Percentiles rank a stretch among this genome's conserved stretches.
Evolutionary conservation across 345 rosid species (phyloP).

Genomic region (Mallotus nudiflorus): DNA sequence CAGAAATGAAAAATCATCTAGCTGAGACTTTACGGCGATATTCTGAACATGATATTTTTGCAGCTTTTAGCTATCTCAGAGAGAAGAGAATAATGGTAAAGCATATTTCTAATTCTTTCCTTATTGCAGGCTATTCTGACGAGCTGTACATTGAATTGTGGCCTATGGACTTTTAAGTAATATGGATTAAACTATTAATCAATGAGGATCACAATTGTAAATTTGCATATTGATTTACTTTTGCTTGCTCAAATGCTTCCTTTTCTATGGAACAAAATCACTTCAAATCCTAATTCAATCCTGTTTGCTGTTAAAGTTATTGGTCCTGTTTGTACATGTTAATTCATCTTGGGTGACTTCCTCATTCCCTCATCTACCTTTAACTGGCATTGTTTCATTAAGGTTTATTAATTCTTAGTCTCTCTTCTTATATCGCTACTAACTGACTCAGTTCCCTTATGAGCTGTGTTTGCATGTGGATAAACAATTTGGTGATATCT

Average conservation of each 20-base stretch:
- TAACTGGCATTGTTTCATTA: background rate
- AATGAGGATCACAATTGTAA: background rate
- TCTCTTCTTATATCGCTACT: background rate
- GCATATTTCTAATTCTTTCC: constrained; percentile 9
- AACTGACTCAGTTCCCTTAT: background rate
- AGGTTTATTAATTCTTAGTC: background rate
- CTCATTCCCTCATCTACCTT: background rate
- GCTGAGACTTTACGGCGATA: constrained; percentile 79
- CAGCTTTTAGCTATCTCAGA: constrained; percentile 91
- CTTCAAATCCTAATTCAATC: background rate
- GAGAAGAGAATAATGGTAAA: constrained; percentile 82
- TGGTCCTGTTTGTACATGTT: background rate
- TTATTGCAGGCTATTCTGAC: background rate
- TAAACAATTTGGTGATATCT: background rate
- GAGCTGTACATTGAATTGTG: background rate
- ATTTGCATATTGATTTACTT: background rate
- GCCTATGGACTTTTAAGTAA: background rate
- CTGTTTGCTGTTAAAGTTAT: background rate
- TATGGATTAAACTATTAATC: background rate
- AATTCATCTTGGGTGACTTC: background rate
- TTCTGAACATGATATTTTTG: constrained; percentile 89
- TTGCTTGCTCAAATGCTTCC: background rate
- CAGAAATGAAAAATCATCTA: constrained; percentile 60
- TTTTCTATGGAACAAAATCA: background rate
- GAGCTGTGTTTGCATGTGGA: background rate